These are phyloP conservation scores for Choiromyces venosus DNA, from an alignment of 495 filamentous ascomycete species.

Conservation along the genomic window DNA sequence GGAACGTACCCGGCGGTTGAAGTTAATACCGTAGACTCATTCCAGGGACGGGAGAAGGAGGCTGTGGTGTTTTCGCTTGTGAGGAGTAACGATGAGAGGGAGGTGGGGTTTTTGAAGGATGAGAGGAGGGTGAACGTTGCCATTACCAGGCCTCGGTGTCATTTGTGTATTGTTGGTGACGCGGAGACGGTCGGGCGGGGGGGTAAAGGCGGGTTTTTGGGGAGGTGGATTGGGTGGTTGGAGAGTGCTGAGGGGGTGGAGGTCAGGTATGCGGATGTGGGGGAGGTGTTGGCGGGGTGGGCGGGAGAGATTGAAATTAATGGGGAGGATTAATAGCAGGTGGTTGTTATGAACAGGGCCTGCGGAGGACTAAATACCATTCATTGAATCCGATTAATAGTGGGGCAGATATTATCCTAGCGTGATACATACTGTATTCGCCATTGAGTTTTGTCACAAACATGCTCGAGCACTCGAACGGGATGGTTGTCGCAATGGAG, in stretches of 20 bases:
- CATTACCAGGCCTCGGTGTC: constrained; percentile 88
- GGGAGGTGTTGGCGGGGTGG: constrained; percentile 30
- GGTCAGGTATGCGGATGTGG: constrained; percentile 39
- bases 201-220: constrained; percentile 25
- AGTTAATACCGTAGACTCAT: constrained; percentile 90
- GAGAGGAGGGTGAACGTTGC: constrained; percentile 90
- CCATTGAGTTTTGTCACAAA: too few species aligned
- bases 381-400: too few species aligned
- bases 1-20: constrained; percentile 78
- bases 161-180: constrained; percentile 85
- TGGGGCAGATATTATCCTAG: too few species aligned
- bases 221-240: constrained; percentile 35
- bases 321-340: background rate
- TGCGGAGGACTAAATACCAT: background rate
- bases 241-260: constrained; percentile 21
- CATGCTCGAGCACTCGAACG: too few species aligned
- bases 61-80: constrained; percentile 87
- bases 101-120: constrained; percentile 93
- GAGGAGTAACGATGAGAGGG: constrained; percentile 74
- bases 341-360: too few species aligned
- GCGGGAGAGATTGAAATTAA: constrained; percentile 13
- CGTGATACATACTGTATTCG: too few species aligned
- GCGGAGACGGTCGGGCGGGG: constrained; percentile 61
- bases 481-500: too few species aligned
- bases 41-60: constrained; percentile 96